These are phyloP conservation scores for Miscanthus lutarioriparius DNA, from an alignment of 176 grass and related monocot genomes.

Conservation along the genomic window DNA sequence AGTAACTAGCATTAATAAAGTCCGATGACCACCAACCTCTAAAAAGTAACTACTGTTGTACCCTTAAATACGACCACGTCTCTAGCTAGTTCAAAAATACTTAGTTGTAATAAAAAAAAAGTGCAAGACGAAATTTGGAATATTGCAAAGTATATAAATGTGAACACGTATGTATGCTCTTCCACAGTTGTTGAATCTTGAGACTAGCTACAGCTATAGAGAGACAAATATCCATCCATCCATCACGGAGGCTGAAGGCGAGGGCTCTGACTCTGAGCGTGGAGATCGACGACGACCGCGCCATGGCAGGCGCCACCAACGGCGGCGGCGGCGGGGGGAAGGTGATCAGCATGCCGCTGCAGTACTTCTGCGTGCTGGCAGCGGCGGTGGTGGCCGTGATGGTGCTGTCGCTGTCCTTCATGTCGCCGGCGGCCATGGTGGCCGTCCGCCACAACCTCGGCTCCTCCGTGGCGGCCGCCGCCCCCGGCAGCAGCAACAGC, in stretches of 20 bases:
- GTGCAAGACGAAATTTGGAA: not conserved
- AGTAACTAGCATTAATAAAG: not conserved
- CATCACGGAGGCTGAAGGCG: not conserved
- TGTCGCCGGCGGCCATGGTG: constrained; percentile 44
- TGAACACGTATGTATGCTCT: not conserved
- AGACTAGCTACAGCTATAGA: not conserved
- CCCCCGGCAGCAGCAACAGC: not conserved
- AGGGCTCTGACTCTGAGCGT: not conserved
- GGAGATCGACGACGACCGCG: not conserved
- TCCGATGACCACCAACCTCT: not conserved
- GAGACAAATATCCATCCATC: not conserved
- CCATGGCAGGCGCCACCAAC: constrained; percentile 45
- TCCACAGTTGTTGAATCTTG: constrained; percentile 1
- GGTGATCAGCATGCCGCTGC: constrained; percentile 51
- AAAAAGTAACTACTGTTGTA: not conserved
- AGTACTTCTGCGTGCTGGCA: constrained; percentile 58
- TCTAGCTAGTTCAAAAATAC: not conserved
- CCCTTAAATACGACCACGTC: constrained; percentile 7
- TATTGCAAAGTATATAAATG: not conserved
- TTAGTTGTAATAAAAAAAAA: not conserved
- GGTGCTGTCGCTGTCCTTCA: constrained; percentile 48
- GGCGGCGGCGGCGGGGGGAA: constrained; percentile 10
- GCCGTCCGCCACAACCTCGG: constrained; percentile 49
- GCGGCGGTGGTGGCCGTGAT: constrained; percentile 40
- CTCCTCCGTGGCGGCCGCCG: constrained; percentile 9